A percentile compares a stretch with the other conserved stretches of the same genome.
Conservation (phyloP, 1,139 yeast species). For the Blastobotrys serpentis region DNA sequence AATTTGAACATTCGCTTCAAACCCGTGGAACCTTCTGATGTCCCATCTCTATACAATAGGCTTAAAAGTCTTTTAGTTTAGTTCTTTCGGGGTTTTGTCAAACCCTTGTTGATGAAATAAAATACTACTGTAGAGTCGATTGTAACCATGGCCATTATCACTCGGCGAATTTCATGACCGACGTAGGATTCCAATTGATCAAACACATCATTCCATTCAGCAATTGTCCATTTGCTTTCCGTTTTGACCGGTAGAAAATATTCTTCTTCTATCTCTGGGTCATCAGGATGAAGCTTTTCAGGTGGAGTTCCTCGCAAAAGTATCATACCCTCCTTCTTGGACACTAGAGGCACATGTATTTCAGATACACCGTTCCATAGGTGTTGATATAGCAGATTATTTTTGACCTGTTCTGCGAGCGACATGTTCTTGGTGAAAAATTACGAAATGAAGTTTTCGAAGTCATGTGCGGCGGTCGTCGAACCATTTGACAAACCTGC, state of each 20-base stretch:
- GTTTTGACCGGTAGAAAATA: constrained; percentile 35
- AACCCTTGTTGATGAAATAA: constrained; percentile 61
- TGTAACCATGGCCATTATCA: constrained; percentile 57
- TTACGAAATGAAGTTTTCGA: constrained; percentile 1
- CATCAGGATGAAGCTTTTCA: constrained; percentile 37
- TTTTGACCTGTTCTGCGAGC: constrained; percentile 17
- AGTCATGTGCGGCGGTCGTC: too few species aligned
- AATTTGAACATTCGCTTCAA: constrained; percentile 2
- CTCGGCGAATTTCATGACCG: constrained; percentile 39
- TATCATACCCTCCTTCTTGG: constrained; percentile 4
- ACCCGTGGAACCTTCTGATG: background rate
- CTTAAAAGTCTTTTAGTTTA: constrained; percentile 25
- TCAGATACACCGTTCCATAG: constrained; percentile 49
- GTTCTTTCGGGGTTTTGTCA: constrained; percentile 58
- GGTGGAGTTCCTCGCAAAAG: constrained; percentile 37
- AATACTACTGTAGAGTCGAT: constrained; percentile 68
- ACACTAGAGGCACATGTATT: background rate
- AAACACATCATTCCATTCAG: constrained; percentile 37
- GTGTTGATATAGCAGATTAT: constrained; percentile 53
- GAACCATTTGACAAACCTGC: too few species aligned
- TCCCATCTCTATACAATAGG: constrained; percentile 3
- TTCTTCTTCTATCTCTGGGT: constrained; percentile 22
- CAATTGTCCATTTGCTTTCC: constrained; percentile 36
- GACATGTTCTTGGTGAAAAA: background rate
- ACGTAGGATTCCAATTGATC: constrained; percentile 27